Base-by-base conservation (phyloP, 2,329 filamentous ascomycete genomes). In the Ampelomyces quisqualis region DNA sequence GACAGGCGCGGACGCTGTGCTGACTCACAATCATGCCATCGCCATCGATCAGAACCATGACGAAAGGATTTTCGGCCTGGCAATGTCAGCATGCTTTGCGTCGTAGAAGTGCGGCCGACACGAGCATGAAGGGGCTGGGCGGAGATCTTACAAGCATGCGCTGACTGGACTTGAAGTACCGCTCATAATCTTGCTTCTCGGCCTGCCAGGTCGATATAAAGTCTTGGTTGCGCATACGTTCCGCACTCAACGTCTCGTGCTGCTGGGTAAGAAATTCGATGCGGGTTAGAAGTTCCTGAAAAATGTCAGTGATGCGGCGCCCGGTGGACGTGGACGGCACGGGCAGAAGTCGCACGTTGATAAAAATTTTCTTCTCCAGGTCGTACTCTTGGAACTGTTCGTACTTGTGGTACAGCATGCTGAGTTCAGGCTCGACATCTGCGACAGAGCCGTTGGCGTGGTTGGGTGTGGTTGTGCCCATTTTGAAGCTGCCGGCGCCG, bases 31-130 rank as follows among this genome's bases (percentile, higher is more conserved):
- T 71, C 62, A 78, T 74, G 30, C 73, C 75, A 49, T 80, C 76
- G 27, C 76, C 78, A 51, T 81, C 78, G 34, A 81, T 69, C 23
- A 81, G 65, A 21, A 78, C 68, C 11, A 78, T 60, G 27, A 80
- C 68, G 50, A 77, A 80, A 4, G 77, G 72, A 60, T 80, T 75
- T 3, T 51, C 51, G 13, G 42, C 35, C 43, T 46, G 22, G 13
- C 6, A n/a, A 31, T 11, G n/a, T 52, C 3, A 45, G 47, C 6
- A 17, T 14, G n/a, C n/a, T 15, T 22, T 15, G 4, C 3, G n/a
- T 23, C n/a, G 17, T 7, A 15, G 5, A 18, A 11, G 11, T 7
- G 17, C 9, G 19, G 29, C 11, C 11, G 17, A 7, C 14, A 31
- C 7, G 15, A 7, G 29, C 14, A 10, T 9, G 18, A 18, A n/a